A percentile compares a stretch with the other conserved stretches of the same genome.
Evolutionary conservation across 2,329 filamentous ascomycete species (phyloP).

Genomic region (Amylocarpus encephaloides): DNA sequence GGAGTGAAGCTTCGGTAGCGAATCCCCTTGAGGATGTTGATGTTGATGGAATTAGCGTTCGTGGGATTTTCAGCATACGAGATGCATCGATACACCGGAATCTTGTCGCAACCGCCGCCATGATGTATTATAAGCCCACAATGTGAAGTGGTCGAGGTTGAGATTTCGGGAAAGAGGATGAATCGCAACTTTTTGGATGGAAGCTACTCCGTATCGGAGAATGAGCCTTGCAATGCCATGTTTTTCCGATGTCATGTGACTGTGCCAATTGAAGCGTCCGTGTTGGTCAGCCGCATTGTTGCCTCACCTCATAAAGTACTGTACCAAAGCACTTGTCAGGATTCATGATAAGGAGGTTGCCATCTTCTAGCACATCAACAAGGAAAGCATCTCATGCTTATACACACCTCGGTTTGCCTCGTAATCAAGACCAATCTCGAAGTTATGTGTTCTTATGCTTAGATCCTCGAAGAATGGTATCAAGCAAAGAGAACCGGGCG

Average conservation of each 20-base stretch:
- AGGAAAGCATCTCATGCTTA: too few species aligned
- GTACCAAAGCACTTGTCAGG: too few species aligned
- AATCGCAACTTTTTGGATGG: background rate
- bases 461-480: too few species aligned
- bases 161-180: background rate
- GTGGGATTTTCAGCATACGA: conserved; percentile 22
- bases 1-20: conserved; percentile 24
- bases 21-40: conserved; percentile 21
- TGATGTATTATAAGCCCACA: conserved; percentile 1
- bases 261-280: too few species aligned
- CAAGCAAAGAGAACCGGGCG: too few species aligned
- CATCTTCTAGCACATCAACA: too few species aligned
- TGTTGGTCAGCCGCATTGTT: too few species aligned
- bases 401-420: too few species aligned
- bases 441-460: too few species aligned
- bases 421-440: too few species aligned
- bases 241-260: background rate
- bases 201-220: background rate
- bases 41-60: conserved; percentile 16
- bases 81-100: conserved; percentile 28
- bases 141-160: background rate
- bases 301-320: too few species aligned
- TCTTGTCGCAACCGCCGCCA: conserved; percentile 25
- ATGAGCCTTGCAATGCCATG: background rate
- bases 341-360: too few species aligned